Evolutionary conservation across 108 stramenopile genomes (phyloP).

Genomic region (Fragilaria crotonensis): DNA sequence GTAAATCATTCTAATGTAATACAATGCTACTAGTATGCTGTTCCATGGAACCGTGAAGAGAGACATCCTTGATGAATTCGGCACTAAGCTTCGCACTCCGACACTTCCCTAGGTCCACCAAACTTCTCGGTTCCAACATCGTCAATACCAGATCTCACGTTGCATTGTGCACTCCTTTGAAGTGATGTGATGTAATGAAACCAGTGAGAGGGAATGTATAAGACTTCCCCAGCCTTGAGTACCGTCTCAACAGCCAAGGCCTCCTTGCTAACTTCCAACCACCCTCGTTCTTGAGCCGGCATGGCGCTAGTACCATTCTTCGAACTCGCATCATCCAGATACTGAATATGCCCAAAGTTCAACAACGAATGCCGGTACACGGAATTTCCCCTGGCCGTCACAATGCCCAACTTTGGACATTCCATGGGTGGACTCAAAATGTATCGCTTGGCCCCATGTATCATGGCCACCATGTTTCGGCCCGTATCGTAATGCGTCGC

Average conservation of each 20-base stretch:
- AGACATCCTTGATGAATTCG: no score
- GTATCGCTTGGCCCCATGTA: conserved; percentile 91
- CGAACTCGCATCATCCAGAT: conserved; percentile 28
- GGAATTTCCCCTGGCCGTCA: conserved; percentile 41
- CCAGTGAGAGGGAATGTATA: conserved; percentile 91
- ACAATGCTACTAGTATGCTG: no score
- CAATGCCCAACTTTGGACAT: conserved; percentile 77
- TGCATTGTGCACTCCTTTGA: conserved; percentile 90
- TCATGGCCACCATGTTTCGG: conserved; percentile 90
- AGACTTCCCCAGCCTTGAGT: conserved; percentile 82
- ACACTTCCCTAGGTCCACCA: conserved; percentile 45
- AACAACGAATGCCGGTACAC: conserved; percentile 83
- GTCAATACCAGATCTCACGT: conserved; percentile 72
- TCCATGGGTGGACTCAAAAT: conserved; percentile 79
- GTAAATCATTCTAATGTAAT: no score
- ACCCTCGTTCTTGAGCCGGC: conserved; percentile 52
- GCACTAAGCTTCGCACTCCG: conserved; percentile 14
- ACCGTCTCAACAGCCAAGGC: conserved; percentile 76
- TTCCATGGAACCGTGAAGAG: no score
- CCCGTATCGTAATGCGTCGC: conserved; percentile 94
- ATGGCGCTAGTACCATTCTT: no score
- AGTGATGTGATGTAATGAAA: conserved; percentile 88
- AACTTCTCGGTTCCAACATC: conserved; percentile 44
- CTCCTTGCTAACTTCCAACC: conserved; percentile 42
- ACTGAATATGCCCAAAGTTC: conserved; percentile 66